Conservation (phyloP, 805 yeast genomes). For the Saccharomycopsis malanga region DNA sequence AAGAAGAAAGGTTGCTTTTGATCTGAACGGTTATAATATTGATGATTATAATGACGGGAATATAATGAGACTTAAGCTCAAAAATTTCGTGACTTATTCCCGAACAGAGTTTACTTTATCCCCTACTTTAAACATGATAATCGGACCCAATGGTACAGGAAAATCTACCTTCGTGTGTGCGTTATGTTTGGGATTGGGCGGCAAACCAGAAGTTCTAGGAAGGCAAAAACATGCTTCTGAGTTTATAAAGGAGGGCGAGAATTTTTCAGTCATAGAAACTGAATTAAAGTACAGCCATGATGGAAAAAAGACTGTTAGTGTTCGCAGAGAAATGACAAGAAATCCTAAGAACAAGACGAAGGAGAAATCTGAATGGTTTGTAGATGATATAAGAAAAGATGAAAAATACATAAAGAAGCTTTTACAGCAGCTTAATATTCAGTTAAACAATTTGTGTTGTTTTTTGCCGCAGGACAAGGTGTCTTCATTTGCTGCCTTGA, state of each 20-base stretch:
- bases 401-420: slow-evolving; percentile 42
- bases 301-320: slow-evolving; percentile 30
- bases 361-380: slow-evolving; percentile 43
- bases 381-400: slow-evolving; percentile 36
- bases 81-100: slow-evolving; percentile 64
- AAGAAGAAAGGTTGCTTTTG: neutral
- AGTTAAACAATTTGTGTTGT: slow-evolving; percentile 86
- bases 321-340: slow-evolving; percentile 39
- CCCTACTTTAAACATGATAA: slow-evolving; percentile 81
- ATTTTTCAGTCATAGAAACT: slow-evolving; percentile 41
- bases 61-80: slow-evolving; percentile 43
- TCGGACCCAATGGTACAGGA: slow-evolving; percentile 97
- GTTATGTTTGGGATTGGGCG: slow-evolving; percentile 81
- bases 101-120: slow-evolving; percentile 70
- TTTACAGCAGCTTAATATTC: slow-evolving; percentile 56
- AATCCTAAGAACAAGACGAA: slow-evolving; percentile 28
- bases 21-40: slow-evolving; percentile 1
- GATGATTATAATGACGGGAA: slow-evolving; percentile 35
- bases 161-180: slow-evolving; percentile 92
- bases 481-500: slow-evolving; percentile 78
- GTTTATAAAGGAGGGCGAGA: slow-evolving; percentile 66
- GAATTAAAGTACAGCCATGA: slow-evolving; percentile 36
- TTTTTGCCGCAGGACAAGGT: slow-evolving; percentile 94
- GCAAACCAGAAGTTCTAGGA: slow-evolving; percentile 67
- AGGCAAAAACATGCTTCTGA: slow-evolving; percentile 53